phyloP scores from a whole-genome alignment of 176 grass and related monocot species.

The Oryza longistaminata region DNA sequence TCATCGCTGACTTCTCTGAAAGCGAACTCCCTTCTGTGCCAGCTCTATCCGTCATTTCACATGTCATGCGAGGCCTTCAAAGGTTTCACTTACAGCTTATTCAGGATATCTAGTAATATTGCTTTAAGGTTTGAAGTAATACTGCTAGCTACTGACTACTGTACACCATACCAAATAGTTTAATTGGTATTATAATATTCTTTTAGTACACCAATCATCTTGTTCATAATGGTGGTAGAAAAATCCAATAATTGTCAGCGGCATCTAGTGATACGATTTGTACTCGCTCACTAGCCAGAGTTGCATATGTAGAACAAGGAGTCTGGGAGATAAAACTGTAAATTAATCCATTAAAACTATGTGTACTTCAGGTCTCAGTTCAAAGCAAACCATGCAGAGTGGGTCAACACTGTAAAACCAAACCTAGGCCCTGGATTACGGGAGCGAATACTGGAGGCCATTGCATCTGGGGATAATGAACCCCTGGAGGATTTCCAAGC shows the following conservation, averaged over 20 bases:
- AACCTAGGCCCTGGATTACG: slow-evolving; percentile 70
- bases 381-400: slow-evolving; percentile 80
- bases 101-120: neutral
- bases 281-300: neutral
- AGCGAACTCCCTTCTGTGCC: slow-evolving; percentile 51
- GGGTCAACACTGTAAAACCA: slow-evolving; percentile 65
- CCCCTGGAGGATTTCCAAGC: slow-evolving; percentile 46
- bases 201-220: neutral
- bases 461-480: slow-evolving; percentile 47
- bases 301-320: neutral
- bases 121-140: slow-evolving; percentile 5
- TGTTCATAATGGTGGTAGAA: neutral
- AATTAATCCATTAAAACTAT: neutral
- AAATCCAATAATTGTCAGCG: neutral
- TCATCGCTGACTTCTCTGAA: slow-evolving; percentile 50
- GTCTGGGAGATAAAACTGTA: neutral
- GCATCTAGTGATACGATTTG: neutral
- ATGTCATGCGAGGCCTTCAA: slow-evolving; percentile 70
- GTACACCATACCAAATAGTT: neutral
- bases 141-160: neutral
- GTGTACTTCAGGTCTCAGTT: slow-evolving; percentile 65
- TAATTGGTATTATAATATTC: neutral
- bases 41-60: slow-evolving; percentile 67
- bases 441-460: slow-evolving; percentile 61
- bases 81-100: slow-evolving; percentile 42